Conservation (phyloP, 148 eudicot genomes). For the Camellia lanceoleosa region DNA sequence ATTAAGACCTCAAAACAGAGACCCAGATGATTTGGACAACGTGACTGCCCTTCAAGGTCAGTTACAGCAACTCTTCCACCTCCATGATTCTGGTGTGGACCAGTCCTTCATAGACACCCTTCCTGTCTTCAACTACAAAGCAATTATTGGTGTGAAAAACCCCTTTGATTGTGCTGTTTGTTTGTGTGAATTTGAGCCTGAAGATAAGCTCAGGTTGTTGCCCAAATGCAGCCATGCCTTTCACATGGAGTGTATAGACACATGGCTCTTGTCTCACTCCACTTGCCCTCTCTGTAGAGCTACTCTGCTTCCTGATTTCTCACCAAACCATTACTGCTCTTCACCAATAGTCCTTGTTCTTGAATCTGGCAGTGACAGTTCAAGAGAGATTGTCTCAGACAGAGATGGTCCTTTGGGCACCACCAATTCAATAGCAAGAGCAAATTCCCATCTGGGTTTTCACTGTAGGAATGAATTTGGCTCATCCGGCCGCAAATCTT, state of each 20-base stretch:
- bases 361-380: slow-evolving; percentile 62
- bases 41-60: slow-evolving; percentile 79
- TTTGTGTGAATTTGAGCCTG: slow-evolving; percentile 69
- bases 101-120: slow-evolving; percentile 80
- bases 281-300: slow-evolving; percentile 92
- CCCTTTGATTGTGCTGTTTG: slow-evolving; percentile 98
- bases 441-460: slow-evolving; percentile 31
- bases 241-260: slow-evolving; percentile 87
- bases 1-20: slow-evolving; percentile 42
- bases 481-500: slow-evolving; percentile 33
- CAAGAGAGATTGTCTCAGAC: slow-evolving; percentile 44
- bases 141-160: slow-evolving; percentile 62
- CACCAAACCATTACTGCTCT: slow-evolving; percentile 13
- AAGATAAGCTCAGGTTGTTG: slow-evolving; percentile 69
- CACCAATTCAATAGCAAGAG: slow-evolving; percentile 27
- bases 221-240: slow-evolving; percentile 97
- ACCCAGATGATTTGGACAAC: slow-evolving; percentile 52
- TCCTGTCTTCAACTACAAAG: slow-evolving; percentile 67
- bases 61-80: slow-evolving; percentile 72
- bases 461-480: slow-evolving; percentile 25
- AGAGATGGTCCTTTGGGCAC: slow-evolving; percentile 19
- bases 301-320: slow-evolving; percentile 43
- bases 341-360: slow-evolving; percentile 69
- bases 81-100: slow-evolving; percentile 88
- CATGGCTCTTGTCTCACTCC: slow-evolving; percentile 89